Evolutionary conservation across 345 rosid species (phyloP).

Genomic region (Noccaea caerulescens): DNA sequence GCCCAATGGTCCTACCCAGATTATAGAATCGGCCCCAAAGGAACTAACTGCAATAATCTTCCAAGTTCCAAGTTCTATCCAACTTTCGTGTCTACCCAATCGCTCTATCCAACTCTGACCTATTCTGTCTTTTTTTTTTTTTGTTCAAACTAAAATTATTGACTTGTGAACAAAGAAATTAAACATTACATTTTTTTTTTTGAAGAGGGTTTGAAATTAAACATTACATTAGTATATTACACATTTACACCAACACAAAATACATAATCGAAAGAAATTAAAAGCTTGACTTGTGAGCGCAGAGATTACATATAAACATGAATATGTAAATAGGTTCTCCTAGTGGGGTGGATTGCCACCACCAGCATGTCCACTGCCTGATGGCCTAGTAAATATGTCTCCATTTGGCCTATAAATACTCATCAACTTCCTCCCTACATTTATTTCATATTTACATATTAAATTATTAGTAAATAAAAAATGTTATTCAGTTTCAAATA

Average conservation of each 20-base stretch:
- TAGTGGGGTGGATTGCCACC: slow-evolving; percentile 1
- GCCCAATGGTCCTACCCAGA: background rate
- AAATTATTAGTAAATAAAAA: background rate
- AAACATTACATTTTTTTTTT: too few relatives aligned
- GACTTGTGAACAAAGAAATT: too few relatives aligned
- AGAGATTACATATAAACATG: too few relatives aligned
- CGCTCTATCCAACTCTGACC: background rate
- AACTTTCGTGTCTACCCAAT: background rate
- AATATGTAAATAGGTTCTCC: background rate
- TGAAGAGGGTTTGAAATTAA: too few relatives aligned
- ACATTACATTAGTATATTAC: too few relatives aligned
- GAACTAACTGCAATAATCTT: background rate
- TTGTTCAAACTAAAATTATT: too few relatives aligned
- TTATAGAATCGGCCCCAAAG: background rate
- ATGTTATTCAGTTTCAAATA: background rate
- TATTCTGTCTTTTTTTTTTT: too few relatives aligned
- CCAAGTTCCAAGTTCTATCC: background rate
- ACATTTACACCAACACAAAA: too few relatives aligned
- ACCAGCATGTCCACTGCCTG: slow-evolving; percentile 24
- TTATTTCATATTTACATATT: background rate
- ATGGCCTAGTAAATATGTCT: slow-evolving; percentile 8
- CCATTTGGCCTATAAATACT: background rate
- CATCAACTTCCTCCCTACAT: background rate
- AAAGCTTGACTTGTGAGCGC: too few relatives aligned
- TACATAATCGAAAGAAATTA: too few relatives aligned